Conservation (phyloP, 768 basidiomycete genomes). For the Leccinellum albellum region DNA sequence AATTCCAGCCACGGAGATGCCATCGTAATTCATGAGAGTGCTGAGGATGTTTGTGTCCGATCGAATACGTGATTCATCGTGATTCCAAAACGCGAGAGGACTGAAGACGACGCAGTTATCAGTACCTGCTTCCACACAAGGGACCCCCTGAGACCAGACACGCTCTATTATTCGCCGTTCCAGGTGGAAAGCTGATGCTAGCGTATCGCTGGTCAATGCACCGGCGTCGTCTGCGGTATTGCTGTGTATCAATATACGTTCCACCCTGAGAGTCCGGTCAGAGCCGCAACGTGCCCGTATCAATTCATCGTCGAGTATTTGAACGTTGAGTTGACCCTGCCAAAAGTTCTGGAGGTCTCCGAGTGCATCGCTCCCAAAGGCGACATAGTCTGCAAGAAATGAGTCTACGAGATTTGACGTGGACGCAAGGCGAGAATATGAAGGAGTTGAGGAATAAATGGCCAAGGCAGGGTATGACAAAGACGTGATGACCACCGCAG, state of each 20-base stretch:
- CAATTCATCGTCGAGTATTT: conserved; percentile 65
- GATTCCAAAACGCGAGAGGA: conserved; percentile 72
- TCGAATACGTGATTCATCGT: conserved; percentile 51
- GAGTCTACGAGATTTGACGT: conserved; percentile 58
- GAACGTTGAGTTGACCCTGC: conserved; percentile 61
- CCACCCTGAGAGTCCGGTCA: conserved; percentile 69
- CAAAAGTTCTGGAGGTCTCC: conserved; percentile 70
- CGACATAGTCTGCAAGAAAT: conserved; percentile 51
- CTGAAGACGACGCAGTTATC: conserved; percentile 68
- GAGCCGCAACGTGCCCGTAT: conserved; percentile 67
- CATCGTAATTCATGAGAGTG: conserved; percentile 54
- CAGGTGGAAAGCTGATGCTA: conserved; percentile 61
- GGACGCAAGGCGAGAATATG: conserved; percentile 53
- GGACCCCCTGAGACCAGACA: conserved; percentile 37
- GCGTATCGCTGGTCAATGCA: conserved; percentile 56
- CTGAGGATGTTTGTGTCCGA: conserved; percentile 56
- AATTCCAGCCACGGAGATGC: conserved; percentile 55
- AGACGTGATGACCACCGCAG: conserved; percentile 82
- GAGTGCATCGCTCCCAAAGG: conserved; percentile 51
- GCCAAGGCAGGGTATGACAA: conserved; percentile 90
- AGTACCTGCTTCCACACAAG: conserved; percentile 52
- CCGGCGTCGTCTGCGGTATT: conserved; percentile 38
- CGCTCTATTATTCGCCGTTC: conserved; percentile 53
- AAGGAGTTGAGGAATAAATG: conserved; percentile 72
- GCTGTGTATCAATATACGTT: conserved; percentile 71